These are phyloP conservation scores for Rhododendron henanense DNA, from an alignment of 148 eudicot species.

Conservation along the genomic window DNA sequence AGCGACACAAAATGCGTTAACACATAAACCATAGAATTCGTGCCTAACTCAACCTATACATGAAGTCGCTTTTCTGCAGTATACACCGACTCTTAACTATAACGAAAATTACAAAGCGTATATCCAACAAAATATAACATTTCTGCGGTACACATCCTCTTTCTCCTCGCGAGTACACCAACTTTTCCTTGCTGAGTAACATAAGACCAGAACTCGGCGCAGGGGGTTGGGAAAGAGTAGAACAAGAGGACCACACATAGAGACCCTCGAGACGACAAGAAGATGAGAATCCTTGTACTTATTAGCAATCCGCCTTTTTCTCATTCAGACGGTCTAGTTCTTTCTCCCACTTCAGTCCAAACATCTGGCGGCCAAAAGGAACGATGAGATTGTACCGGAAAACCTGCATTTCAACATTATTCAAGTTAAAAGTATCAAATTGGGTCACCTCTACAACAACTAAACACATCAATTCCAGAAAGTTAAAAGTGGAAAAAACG, in stretches of 20 bases:
- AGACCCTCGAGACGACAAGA: not conserved
- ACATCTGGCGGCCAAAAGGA: slow-evolving; percentile 68
- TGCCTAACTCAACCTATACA: not conserved
- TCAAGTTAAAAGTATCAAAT: not conserved
- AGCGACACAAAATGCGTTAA: not conserved
- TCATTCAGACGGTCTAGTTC: slow-evolving; percentile 22
- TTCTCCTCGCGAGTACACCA: no score
- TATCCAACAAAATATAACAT: not conserved
- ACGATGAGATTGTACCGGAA: slow-evolving; percentile 82
- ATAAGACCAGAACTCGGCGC: not conserved
- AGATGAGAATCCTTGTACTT: not conserved
- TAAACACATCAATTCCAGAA: not conserved
- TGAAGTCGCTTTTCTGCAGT: not conserved
- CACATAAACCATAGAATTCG: not conserved
- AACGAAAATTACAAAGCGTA: not conserved
- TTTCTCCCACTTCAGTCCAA: slow-evolving; percentile 28
- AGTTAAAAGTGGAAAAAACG: not conserved
- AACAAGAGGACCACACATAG: not conserved
- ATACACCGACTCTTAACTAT: not conserved
- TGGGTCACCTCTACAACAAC: not conserved
- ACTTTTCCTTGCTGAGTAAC: not conserved
- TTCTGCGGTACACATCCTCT: not conserved
- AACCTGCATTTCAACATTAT: slow-evolving; percentile 43
- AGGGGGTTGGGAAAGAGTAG: not conserved
- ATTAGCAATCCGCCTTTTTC: not conserved